phyloP scores from a whole-genome alignment of 352 stramenopile species.

The Phytophthora macrochlamydospora region DNA sequence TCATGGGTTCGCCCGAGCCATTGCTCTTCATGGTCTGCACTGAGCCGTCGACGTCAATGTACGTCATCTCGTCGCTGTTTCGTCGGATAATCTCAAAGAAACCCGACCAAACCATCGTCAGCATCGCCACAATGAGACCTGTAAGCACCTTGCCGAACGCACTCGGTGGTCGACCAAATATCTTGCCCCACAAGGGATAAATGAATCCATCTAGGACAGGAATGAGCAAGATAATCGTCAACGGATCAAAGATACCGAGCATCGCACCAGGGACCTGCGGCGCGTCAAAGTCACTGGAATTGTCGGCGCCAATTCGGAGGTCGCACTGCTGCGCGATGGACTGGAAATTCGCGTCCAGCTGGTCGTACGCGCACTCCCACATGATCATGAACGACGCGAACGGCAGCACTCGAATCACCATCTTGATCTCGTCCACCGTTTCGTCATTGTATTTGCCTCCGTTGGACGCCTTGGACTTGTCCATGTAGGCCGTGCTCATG shows the following conservation, averaged over 20 bases:
- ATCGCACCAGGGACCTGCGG: constrained; percentile 76
- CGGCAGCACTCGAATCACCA: constrained; percentile 82
- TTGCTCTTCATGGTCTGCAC: constrained; percentile 48
- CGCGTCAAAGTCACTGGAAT: constrained; percentile 30
- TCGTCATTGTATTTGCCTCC: constrained; percentile 82
- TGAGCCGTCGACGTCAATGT: constrained; percentile 31
- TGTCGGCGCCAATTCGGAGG: constrained; percentile 52
- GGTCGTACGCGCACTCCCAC: constrained; percentile 88
- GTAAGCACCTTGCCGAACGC: constrained; percentile 84
- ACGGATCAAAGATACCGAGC: constrained; percentile 86
- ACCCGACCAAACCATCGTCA: constrained; percentile 89
- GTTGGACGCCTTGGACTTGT: constrained; percentile 86
- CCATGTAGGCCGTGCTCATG: constrained; percentile 82
- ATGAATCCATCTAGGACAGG: constrained; percentile 74
- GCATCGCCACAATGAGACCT: constrained; percentile 71
- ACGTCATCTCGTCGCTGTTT: constrained; percentile 48
- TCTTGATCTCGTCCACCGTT: constrained; percentile 86
- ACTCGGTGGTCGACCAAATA: constrained; percentile 63
- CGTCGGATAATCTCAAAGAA: constrained; percentile 80
- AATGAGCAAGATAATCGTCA: constrained; percentile 86
- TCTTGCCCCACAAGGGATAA: constrained; percentile 67
- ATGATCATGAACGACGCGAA: constrained; percentile 92
- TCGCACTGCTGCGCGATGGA: constrained; percentile 88
- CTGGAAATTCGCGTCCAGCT: constrained; percentile 89
- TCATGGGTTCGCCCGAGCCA: constrained; percentile 77